phyloP scores from a whole-genome alignment of 2,329 filamentous ascomycete genomes.

The Coniochaeta sp. region DNA sequence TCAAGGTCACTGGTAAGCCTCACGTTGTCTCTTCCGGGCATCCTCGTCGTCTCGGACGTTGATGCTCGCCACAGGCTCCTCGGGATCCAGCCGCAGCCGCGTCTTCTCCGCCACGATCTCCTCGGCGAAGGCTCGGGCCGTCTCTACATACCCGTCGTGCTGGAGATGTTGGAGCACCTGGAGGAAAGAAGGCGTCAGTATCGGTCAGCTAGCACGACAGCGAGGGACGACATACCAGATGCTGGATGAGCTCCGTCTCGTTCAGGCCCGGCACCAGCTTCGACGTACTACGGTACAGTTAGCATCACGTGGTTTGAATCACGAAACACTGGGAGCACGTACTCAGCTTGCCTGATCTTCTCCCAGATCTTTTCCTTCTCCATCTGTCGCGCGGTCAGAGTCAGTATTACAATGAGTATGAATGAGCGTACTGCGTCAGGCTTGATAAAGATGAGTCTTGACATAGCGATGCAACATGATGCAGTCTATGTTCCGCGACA shows the following conservation, averaged over 20 bases:
- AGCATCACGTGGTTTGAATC: background rate
- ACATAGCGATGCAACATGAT: background rate
- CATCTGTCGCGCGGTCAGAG: conserved; percentile 31
- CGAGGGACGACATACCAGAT: conserved; percentile 48
- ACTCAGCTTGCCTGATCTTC: conserved; percentile 49
- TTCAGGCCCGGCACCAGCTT: conserved; percentile 55
- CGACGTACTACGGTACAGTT: conserved; percentile 37
- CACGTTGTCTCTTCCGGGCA: conserved; percentile 79
- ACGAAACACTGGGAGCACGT: conserved; percentile 7
- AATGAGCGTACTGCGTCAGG: too few relatives aligned
- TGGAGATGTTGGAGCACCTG: conserved; percentile 76
- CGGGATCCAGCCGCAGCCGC: conserved; percentile 55
- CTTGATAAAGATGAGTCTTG: background rate
- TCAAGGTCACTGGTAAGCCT: conserved; percentile 20
- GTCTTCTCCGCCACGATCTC: conserved; percentile 71
- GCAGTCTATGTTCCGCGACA: background rate
- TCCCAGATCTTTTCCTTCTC: conserved; percentile 52
- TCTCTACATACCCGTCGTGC: conserved; percentile 93
- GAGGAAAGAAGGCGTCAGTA: conserved; percentile 7
- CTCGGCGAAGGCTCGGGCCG: conserved; percentile 77
- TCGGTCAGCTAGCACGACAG: background rate
- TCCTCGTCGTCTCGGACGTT: conserved; percentile 76
- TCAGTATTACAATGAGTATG: background rate
- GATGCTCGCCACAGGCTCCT: conserved; percentile 46
- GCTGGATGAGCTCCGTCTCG: conserved; percentile 75